Conservation (phyloP, 129 eudicot species). For the Heracleum sosnowskyi region DNA sequence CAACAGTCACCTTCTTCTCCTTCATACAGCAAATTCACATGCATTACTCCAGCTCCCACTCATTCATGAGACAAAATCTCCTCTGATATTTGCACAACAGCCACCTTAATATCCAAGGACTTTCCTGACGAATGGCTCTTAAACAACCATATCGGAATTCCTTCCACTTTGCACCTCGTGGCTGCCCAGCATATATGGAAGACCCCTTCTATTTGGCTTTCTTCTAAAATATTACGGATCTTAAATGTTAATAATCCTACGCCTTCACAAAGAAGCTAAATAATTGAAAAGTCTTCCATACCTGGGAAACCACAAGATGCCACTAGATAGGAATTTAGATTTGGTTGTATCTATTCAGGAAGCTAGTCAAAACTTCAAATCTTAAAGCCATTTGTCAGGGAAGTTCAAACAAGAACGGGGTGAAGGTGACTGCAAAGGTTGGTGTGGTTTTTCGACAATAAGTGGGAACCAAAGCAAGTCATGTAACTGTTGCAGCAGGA, state of each 20-base stretch:
- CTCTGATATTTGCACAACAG: not conserved
- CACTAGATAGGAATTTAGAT: not conserved
- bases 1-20: not conserved
- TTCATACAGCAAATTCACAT: not conserved
- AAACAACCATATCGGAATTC: not conserved
- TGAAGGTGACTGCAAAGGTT: not conserved
- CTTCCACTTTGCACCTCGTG: not conserved
- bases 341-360: not conserved
- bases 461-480: not conserved
- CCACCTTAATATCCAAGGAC: not conserved
- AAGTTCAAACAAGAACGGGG: not conserved
- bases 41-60: not conserved
- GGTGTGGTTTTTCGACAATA: not conserved
- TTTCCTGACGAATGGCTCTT: not conserved
- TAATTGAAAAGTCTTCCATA: not conserved
- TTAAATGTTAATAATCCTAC: too few species aligned
- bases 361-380: not conserved
- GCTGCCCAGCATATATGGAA: not conserved
- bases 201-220: not conserved
- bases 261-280: not conserved
- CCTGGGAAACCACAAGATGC: not conserved
- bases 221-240: not conserved
- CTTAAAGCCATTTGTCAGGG: not conserved
- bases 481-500: not conserved
- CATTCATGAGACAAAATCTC: not conserved